Evolutionary conservation across 768 basidiomycete genomes (phyloP).

Genomic region (Kwoniella bestiolae): DNA sequence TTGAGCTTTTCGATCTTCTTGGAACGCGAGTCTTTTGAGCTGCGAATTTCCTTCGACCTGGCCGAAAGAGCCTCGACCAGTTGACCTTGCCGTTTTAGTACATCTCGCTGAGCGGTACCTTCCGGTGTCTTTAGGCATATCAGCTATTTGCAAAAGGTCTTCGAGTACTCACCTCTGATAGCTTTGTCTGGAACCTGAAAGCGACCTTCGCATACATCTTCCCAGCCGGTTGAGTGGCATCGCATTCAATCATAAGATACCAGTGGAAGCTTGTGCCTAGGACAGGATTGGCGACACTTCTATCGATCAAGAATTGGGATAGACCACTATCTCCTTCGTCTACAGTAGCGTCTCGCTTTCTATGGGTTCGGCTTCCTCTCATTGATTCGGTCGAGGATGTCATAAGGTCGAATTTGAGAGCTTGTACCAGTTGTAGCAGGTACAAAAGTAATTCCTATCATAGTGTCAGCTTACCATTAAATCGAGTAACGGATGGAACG

Average conservation of each 20-base stretch:
- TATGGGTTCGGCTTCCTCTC: slow-evolving; percentile 19
- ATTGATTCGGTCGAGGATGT: slow-evolving; percentile 54
- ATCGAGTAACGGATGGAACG: neutral
- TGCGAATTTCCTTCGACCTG: slow-evolving; percentile 82
- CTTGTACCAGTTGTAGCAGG: slow-evolving; percentile 93
- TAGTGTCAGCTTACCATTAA: neutral
- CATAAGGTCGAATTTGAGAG: slow-evolving; percentile 90
- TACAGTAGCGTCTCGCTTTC: slow-evolving; percentile 46
- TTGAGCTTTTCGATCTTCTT: slow-evolving; percentile 98
- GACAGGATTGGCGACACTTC: slow-evolving; percentile 79
- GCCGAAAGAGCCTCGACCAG: slow-evolving; percentile 83
- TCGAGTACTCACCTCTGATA: slow-evolving; percentile 69
- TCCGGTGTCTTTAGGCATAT: slow-evolving; percentile 59
- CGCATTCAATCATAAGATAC: slow-evolving; percentile 94
- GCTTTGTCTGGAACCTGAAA: slow-evolving; percentile 84
- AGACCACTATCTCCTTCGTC: slow-evolving; percentile 91
- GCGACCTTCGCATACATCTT: slow-evolving; percentile 94
- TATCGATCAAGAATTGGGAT: slow-evolving; percentile 84
- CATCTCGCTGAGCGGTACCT: slow-evolving; percentile 78
- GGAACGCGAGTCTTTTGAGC: slow-evolving; percentile 87
- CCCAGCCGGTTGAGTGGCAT: slow-evolving; percentile 75
- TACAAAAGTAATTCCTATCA: slow-evolving; percentile 86
- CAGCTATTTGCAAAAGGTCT: neutral
- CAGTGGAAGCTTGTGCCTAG: slow-evolving; percentile 92
- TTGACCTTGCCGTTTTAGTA: slow-evolving; percentile 88